phyloP scores from a whole-genome alignment of 2,329 filamentous ascomycete genomes.

The Hymenoscyphus fructigenus region DNA sequence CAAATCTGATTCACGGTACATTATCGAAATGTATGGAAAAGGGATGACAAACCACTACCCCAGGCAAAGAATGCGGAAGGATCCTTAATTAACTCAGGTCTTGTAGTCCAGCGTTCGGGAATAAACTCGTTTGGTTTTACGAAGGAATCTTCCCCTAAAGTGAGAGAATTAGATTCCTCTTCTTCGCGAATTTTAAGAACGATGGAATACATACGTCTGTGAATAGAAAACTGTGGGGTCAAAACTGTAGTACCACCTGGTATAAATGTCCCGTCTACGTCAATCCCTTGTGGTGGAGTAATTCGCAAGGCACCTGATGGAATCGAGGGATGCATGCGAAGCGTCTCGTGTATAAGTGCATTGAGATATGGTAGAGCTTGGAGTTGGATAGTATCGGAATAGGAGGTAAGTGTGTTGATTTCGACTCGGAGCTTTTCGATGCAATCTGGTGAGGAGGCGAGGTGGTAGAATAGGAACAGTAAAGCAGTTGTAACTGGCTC shows the following conservation, averaged over 20 bases:
- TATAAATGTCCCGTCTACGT: slow-evolving; percentile 3
- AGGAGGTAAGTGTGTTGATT: background rate
- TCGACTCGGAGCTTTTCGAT: background rate
- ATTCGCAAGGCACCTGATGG: slow-evolving; percentile 37
- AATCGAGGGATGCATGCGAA: slow-evolving; percentile 40
- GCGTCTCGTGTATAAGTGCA: slow-evolving; percentile 40
- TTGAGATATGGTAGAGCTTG: slow-evolving; percentile 30
- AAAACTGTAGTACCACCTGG: slow-evolving; percentile 3
- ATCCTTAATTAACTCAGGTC: background rate
- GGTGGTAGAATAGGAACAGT: background rate
- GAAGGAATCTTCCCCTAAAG: background rate
- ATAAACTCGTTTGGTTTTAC: background rate
- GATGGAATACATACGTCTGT: background rate
- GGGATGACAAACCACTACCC: too few relatives aligned
- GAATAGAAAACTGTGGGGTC: background rate
- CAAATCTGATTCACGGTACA: too few relatives aligned
- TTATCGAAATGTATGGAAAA: too few relatives aligned
- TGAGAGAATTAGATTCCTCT: background rate
- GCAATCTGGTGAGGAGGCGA: background rate
- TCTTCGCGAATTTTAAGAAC: background rate
- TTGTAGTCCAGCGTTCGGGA: background rate
- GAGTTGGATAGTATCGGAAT: background rate
- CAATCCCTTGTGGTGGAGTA: slow-evolving; percentile 38
- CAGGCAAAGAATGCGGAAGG: too few relatives aligned
- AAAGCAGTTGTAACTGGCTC: background rate